Evolutionary conservation across 176 grass and related monocot genomes (phyloP), one percentile per base, ranked within the genome.

Genomic region (Zizania latifolia): DNA sequence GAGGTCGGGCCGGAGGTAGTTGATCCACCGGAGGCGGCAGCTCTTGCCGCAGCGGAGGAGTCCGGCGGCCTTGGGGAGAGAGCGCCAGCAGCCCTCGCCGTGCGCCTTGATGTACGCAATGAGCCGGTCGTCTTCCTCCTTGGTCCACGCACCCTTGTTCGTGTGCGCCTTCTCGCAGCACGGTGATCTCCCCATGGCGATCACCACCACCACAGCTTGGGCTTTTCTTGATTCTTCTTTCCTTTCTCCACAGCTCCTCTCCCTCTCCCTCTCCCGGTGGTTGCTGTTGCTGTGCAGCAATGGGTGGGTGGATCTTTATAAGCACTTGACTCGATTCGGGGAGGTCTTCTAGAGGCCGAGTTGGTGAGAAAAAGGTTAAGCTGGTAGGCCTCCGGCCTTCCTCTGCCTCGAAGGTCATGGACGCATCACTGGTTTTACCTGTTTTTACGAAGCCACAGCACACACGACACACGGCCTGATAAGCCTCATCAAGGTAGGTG

Each of bases 21-120:
- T 99, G 89, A 99, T 99, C 95, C 95, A 99, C 21, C 95, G 84
- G 39, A 99, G 95, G 8, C 95, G 95, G 82, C 95, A 99, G 82
- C 95, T 99, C 91, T 99, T 99, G 86, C 95, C 95, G 51, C 95
- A 99, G 32, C 95, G 89, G 30, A 92, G 84, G 1, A 99, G 86
- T 0, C 95, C 92, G 1, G 86, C 90, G 0, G 89, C 84, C 82
- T 93, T 93, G 5, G 94, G 94, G 23, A 97, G 86, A 24, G 90
- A 90, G 13, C 94, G 88, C 94, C 94, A 97, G 70, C 94, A 89
- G 1, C 94, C 90, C 48, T 93, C 90, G 5, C 94, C 94, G 40
- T 93, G 88, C 0, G 76, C 86, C 68, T 85, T 82, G 75, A 97
- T 93, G 89, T 97, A 82, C 2, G 90, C 83, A 13, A 91, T 69